A percentile compares a stretch with the other conserved stretches of the same genome.
Evolutionary conservation across 73 alveolate genomes (phyloP).

Genomic region (Symbiodinium natans): DNA sequence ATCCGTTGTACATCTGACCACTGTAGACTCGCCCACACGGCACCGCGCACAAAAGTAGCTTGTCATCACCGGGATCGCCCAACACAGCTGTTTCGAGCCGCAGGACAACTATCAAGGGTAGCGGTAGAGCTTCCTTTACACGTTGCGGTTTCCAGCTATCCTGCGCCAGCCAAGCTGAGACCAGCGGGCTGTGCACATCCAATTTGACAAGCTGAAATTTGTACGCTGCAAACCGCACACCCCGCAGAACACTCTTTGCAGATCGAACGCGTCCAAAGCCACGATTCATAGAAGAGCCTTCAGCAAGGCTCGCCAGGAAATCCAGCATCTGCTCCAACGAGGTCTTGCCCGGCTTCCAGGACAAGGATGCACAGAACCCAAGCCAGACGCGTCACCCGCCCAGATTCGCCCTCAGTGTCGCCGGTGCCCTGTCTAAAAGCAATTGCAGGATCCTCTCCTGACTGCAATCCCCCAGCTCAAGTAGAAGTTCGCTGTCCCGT

Average conservation of each 20-base stretch:
- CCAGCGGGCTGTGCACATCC: neutral
- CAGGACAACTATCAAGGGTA: neutral
- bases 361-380: neutral
- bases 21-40: neutral
- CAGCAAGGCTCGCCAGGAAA: neutral
- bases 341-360: conserved; percentile 13
- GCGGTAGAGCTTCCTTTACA: neutral
- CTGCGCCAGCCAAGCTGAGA: neutral
- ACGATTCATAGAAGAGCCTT: neutral
- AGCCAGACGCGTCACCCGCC: neutral
- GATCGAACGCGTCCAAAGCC: neutral
- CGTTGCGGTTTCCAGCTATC: neutral
- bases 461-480: conserved; percentile 15
- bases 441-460: neutral
- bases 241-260: neutral
- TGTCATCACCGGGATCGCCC: neutral
- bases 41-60: neutral
- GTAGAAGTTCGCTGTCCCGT: neutral
- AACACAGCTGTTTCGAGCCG: neutral
- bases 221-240: neutral
- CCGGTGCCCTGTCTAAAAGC: neutral
- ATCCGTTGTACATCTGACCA: neutral
- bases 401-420: neutral
- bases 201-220: neutral
- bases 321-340: neutral